Conservation (phyloP, 352 stramenopile genomes). For the Discostella stelligera region DNA sequence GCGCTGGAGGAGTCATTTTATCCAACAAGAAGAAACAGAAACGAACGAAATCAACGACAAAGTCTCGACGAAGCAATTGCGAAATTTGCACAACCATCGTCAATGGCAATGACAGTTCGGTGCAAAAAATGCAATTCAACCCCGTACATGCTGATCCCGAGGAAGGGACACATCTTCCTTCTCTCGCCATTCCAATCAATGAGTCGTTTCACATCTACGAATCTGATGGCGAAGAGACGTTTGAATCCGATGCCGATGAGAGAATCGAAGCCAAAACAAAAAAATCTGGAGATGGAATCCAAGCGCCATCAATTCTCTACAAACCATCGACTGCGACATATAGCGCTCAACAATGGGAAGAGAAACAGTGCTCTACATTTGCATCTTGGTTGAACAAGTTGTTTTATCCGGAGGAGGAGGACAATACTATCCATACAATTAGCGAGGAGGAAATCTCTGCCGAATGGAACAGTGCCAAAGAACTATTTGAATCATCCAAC, state of each 20-base stretch:
- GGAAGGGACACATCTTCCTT: background rate
- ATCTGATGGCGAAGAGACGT: background rate
- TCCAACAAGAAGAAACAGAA: slow-evolving; percentile 21
- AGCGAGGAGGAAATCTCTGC: slow-evolving; percentile 19
- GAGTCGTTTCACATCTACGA: background rate
- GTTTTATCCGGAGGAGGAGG: slow-evolving; percentile 26
- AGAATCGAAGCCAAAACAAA: background rate
- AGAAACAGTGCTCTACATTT: slow-evolving; percentile 67
- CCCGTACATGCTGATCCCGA: background rate
- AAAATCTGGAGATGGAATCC: background rate
- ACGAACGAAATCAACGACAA: slow-evolving; percentile 16
- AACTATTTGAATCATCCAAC: slow-evolving; percentile 32
- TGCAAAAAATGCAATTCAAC: background rate
- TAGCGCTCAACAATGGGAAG: slow-evolving; percentile 59
- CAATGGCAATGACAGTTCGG: background rate
- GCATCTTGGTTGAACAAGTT: slow-evolving; percentile 73
- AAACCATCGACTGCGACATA: slow-evolving; percentile 22
- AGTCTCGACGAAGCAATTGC: background rate
- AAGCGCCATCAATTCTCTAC: background rate
- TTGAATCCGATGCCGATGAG: background rate
- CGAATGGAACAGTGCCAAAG: slow-evolving; percentile 26
- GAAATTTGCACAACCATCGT: slow-evolving; percentile 17
- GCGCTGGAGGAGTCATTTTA: background rate
- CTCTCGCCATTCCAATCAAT: background rate
- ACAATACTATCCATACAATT: background rate